Base-by-base conservation (phyloP, 2,329 filamentous ascomycete species). In the Colletotrichum lentis region DNA sequence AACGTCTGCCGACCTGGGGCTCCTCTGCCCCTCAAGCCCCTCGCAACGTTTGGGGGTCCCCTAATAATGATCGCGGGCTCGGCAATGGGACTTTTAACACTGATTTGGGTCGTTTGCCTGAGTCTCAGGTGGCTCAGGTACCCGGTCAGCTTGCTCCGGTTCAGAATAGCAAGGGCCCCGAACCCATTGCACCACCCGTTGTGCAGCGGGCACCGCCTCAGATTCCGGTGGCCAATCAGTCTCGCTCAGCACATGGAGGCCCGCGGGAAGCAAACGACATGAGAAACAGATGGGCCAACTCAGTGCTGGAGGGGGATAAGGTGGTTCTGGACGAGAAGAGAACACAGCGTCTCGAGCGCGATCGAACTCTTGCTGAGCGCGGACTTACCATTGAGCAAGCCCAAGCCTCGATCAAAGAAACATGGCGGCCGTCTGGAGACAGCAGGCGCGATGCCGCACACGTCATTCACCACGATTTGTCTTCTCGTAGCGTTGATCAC, bases 1-100 rank as follows among this genome's bases (percentile, higher is more conserved):
- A 88, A 22, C 80, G 84, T 54, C 83, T 82, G 60, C 76, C 82
- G 12, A 78, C 83, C 1, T 89, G 88, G 87, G 80, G 79, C 35
- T 74, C 80, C 35, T 75, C 76, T 22, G 75, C 79, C 44, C 84
- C 83, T 55, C 79, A 81, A 52, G 71, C 80, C 12, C 77, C 82
- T 14, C 82, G 85, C 55, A 92, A 90, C 74, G 90, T 94, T 20
- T 94, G 91, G 91, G 91, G 89, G 20, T 88, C 90, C 50, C 90
- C 89, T n/a, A 87, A 88, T 62, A 90, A 86, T 72, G 89, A 92
- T 71, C 85, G 89, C 62, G 89, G 87, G 12, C 87, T 94, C 22
- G 91, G 91, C 3, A 94, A 94, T 76, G 91, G 91, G 50, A 93
- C 91, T 0, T 94, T 94, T 73, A 88, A 86, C 64, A 83, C 87